Conservation (phyloP, 192 early-diverging fungal species). For the Podila minutissima region DNA sequence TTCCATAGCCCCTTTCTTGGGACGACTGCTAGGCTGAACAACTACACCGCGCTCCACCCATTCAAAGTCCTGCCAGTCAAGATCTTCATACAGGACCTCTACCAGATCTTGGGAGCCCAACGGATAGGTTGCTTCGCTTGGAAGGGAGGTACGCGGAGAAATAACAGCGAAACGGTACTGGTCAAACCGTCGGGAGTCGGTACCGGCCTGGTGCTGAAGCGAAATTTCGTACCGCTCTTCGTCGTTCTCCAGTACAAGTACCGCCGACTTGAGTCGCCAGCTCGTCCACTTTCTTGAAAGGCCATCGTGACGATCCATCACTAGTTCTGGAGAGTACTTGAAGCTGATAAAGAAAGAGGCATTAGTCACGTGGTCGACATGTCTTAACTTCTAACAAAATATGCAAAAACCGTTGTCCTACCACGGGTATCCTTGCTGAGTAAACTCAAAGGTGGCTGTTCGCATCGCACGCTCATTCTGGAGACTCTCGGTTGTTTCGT, state of each 20-base stretch:
- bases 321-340: constrained; percentile 62
- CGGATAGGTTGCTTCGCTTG: constrained; percentile 32
- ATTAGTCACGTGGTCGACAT: not conserved
- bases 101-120: constrained; percentile 10
- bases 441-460: constrained; percentile 62
- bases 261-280: constrained; percentile 47
- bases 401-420: constrained; percentile 18
- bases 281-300: constrained; percentile 47
- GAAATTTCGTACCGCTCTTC: constrained; percentile 54
- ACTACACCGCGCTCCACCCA: constrained; percentile 52
- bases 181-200: constrained; percentile 34
- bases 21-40: constrained; percentile 26
- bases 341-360: constrained; percentile 41
- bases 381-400: too few species aligned
- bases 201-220: constrained; percentile 40
- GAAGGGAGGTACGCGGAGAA: constrained; percentile 39
- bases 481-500: constrained; percentile 40
- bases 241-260: constrained; percentile 54
- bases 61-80: constrained; percentile 52
- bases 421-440: constrained; percentile 67
- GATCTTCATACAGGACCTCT: constrained; percentile 41
- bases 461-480: constrained; percentile 43
- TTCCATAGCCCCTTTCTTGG: constrained; percentile 31
- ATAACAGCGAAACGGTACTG: constrained; percentile 57
- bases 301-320: constrained; percentile 54